Percentiles rank a stretch among this genome's conserved stretches.
These are phyloP conservation scores for Neurospora sp. DNA, from an alignment of 495 filamentous ascomycete species.

Conservation along the genomic window DNA sequence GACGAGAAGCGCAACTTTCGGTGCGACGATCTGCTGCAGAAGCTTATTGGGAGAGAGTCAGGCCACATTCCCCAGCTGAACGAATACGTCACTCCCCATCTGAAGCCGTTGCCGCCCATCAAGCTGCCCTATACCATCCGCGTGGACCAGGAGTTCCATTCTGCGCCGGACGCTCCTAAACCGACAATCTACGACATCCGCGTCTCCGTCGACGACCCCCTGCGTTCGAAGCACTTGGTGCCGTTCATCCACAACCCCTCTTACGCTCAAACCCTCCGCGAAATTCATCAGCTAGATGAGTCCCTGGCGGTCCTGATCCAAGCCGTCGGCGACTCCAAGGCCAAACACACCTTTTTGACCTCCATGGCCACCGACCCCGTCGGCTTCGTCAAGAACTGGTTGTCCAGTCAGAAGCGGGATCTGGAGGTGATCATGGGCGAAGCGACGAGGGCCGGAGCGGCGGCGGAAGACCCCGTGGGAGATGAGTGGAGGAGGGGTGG, in stretches of 20 bases:
- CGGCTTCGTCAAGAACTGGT: constrained; percentile 71
- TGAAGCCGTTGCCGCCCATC: constrained; percentile 70
- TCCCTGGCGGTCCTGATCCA: constrained; percentile 73
- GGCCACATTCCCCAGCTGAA: constrained; percentile 86
- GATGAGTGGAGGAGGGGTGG: constrained; percentile 50
- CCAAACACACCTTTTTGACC: constrained; percentile 76
- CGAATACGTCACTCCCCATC: constrained; percentile 62
- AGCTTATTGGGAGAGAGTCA: constrained; percentile 63
- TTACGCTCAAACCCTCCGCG: constrained; percentile 54
- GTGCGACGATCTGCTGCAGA: constrained; percentile 72
- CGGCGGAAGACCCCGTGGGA: constrained; percentile 44
- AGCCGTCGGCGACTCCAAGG: constrained; percentile 65
- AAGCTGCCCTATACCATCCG: constrained; percentile 88
- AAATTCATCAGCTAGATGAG: constrained; percentile 67
- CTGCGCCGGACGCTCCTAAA: constrained; percentile 27
- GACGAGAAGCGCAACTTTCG: constrained; percentile 86
- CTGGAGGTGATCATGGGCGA: constrained; percentile 86
- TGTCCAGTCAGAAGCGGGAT: constrained; percentile 80
- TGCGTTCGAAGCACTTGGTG: constrained; percentile 51
- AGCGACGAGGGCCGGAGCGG: constrained; percentile 47
- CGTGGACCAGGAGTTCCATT: constrained; percentile 75
- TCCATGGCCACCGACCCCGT: constrained; percentile 70
- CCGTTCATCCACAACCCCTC: constrained; percentile 46
- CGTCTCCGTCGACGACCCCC: constrained; percentile 75
- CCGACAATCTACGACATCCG: constrained; percentile 84